Evolutionary conservation across 2,329 filamentous ascomycete species (phyloP).

Genomic region (Colletotrichum gloeosporioides): DNA sequence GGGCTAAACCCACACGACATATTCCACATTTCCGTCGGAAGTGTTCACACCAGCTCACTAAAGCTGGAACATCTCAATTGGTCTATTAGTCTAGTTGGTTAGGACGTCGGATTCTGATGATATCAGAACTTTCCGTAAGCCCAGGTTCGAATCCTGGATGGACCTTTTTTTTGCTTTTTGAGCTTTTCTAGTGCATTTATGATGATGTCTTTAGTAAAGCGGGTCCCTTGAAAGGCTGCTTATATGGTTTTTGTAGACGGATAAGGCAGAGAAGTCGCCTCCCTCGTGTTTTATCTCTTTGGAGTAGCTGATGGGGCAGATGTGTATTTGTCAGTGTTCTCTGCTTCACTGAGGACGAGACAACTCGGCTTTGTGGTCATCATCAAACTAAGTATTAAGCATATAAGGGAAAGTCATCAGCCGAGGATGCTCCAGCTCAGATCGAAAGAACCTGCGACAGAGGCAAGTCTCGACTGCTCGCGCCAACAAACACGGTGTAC

Average conservation of each 20-base stretch:
- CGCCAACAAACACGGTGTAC: constrained; percentile 51
- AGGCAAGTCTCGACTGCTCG: constrained; percentile 51
- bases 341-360: no score
- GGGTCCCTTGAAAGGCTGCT: background rate
- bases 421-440: background rate
- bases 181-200: no score
- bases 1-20: background rate
- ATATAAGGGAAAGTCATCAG: background rate
- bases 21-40: rapidly evolving
- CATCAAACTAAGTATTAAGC: no score
- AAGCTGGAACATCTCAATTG: background rate
- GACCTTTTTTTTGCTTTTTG: background rate
- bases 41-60: background rate
- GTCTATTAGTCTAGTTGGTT: constrained; percentile 18
- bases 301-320: background rate
- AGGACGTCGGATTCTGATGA: constrained; percentile 19
- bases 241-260: background rate
- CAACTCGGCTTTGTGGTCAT: no score
- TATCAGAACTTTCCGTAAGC: background rate
- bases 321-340: no score
- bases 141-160: constrained; percentile 27
- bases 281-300: background rate
- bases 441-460: constrained; percentile 27
- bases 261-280: background rate
- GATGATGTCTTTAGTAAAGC: background rate